Percentiles rank a stretch among this genome's conserved stretches.
Conservation (phyloP, 2,329 filamentous ascomycete genomes). For the Seiridium cupressi region DNA sequence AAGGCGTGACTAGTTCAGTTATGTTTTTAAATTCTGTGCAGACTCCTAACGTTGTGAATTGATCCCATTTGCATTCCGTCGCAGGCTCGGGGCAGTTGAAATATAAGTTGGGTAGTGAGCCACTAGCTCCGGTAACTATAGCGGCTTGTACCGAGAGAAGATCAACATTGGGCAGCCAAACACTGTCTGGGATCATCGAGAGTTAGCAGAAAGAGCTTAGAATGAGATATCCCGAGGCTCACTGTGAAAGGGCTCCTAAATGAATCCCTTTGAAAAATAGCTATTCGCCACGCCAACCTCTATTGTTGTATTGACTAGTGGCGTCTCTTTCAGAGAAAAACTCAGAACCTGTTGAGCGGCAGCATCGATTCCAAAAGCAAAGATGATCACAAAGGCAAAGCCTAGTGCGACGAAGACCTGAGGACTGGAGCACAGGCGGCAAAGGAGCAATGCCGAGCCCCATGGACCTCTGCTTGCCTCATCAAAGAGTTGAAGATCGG, state of each 20-base stretch:
- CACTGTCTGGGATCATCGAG: too few relatives aligned
- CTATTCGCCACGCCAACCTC: neutral
- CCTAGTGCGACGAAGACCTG: neutral
- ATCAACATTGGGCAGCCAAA: too few relatives aligned
- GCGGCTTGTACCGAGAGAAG: too few relatives aligned
- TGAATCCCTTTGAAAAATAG: neutral
- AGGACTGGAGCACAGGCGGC: neutral
- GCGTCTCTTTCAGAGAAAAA: neutral
- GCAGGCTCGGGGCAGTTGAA: slow-evolving; percentile 12
- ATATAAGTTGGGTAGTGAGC: slow-evolving; percentile 10
- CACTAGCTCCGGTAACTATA: slow-evolving; percentile 8
- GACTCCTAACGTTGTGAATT: slow-evolving; percentile 13
- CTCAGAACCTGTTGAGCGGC: slow-evolving; percentile 14
- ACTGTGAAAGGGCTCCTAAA: slow-evolving; percentile 9
- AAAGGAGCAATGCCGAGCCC: slow-evolving; percentile 14
- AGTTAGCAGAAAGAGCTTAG: too few relatives aligned
- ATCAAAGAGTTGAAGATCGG: slow-evolving; percentile 25
- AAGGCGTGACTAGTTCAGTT: slow-evolving; percentile 4
- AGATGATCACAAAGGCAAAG: slow-evolving; percentile 9
- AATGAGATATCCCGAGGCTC: too few relatives aligned
- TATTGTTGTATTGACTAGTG: neutral
- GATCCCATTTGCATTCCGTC: slow-evolving; percentile 10
- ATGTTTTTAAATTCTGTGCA: slow-evolving; percentile 10
- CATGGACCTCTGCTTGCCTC: slow-evolving; percentile 25
- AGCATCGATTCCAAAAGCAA: slow-evolving; percentile 13